phyloP scores from a whole-genome alignment of 805 yeast genomes.

The Pichia nanzhaoensis region DNA sequence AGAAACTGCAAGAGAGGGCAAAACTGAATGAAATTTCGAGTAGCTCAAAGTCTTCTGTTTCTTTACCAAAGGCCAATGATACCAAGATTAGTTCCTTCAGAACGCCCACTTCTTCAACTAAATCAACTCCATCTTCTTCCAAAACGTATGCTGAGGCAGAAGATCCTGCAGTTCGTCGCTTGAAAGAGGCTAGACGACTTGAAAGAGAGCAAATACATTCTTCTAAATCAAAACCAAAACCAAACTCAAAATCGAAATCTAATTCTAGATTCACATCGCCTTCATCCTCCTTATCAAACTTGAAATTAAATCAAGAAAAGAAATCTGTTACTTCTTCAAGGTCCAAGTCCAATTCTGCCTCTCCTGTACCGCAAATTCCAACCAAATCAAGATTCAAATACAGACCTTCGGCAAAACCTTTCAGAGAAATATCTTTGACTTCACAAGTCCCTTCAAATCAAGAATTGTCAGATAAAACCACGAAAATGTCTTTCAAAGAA shows the following conservation, averaged over 20 bases:
- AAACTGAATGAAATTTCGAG: slow-evolving; percentile 3
- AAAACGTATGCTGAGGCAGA: slow-evolving; percentile 15
- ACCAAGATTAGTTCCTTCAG: no score
- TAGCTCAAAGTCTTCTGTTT: neutral
- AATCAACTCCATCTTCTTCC: no score
- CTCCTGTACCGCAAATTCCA: slow-evolving; percentile 1
- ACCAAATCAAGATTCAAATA: slow-evolving; percentile 7
- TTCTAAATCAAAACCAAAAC: neutral
- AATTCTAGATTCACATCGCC: no score
- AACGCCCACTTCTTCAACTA: no score
- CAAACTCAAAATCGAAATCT: no score
- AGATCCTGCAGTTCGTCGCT: slow-evolving; percentile 66
- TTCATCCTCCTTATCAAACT: no score
- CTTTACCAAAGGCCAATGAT: neutral
- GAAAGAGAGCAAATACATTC: slow-evolving; percentile 39
- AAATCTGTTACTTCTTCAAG: no score
- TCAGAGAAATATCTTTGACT: neutral
- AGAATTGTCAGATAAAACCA: slow-evolving; percentile 11
- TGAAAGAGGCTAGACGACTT: slow-evolving; percentile 58
- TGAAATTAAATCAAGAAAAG: no score
- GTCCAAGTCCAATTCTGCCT: neutral
- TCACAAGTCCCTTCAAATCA: no score
- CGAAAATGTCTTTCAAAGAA: slow-evolving; percentile 55
- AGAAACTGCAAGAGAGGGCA: slow-evolving; percentile 10
- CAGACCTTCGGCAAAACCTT: slow-evolving; percentile 1